A percentile compares a stretch with the other conserved stretches of the same genome.
Conservation (phyloP, 257 asterid genomes). For the Solanum megistacrolobum region DNA sequence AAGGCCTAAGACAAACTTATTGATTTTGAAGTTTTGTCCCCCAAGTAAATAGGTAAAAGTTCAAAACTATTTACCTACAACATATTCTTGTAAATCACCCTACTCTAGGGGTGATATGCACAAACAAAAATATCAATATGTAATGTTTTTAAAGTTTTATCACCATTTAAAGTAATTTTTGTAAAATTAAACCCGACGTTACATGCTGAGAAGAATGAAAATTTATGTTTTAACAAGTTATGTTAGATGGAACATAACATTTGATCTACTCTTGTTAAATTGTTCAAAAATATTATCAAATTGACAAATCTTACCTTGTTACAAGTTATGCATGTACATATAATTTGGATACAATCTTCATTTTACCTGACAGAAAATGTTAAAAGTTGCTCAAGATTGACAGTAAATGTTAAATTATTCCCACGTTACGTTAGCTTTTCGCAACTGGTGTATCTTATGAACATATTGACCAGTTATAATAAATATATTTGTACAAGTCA, state of each 20-base stretch:
- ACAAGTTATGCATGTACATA: not conserved
- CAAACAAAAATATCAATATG: not conserved
- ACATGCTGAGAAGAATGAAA: not conserved
- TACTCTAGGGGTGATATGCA: not conserved
- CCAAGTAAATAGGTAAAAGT: not conserved
- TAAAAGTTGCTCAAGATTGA: too few species aligned
- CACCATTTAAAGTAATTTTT: not conserved
- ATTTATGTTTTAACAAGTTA: not conserved
- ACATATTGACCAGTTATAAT: not conserved
- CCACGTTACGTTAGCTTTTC: not conserved
- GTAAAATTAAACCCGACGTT: not conserved
- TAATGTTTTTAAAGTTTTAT: not conserved
- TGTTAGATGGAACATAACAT: not conserved
- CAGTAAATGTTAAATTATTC: not conserved
- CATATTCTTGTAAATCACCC: not conserved
- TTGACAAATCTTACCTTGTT: not conserved
- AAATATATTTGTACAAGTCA: not conserved
- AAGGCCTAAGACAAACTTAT: too few species aligned
- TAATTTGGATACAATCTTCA: too few species aligned
- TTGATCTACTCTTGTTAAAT: not conserved
- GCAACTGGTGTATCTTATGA: not conserved
- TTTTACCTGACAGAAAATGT: too few species aligned
- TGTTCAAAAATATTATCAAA: not conserved
- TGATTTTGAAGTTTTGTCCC: too few species aligned
- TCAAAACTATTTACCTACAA: not conserved